These are phyloP conservation scores for Tuber brumale DNA, from an alignment of 495 filamentous ascomycete species.

Conservation along the genomic window DNA sequence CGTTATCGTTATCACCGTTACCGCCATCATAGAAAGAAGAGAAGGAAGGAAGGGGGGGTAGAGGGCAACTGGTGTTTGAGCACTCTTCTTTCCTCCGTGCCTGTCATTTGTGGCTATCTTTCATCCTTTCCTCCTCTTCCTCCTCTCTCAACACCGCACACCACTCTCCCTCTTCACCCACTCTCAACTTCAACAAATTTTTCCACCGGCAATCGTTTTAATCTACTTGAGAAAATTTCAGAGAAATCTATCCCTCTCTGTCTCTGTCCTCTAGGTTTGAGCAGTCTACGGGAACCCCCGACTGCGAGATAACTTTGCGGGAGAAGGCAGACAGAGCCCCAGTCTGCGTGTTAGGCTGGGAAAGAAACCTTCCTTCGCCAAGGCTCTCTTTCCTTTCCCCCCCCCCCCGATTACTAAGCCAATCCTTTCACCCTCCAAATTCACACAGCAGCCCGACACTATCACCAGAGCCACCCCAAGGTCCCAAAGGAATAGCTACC, in stretches of 20 bases:
- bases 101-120: background rate
- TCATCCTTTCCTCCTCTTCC: background rate
- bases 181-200: background rate
- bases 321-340: background rate
- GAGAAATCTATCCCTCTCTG: background rate
- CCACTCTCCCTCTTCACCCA: background rate
- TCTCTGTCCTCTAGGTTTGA: background rate
- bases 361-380: background rate
- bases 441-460: constrained; percentile 33
- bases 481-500: constrained; percentile 35
- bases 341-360: background rate
- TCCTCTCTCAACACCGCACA: background rate
- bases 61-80: background rate
- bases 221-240: background rate
- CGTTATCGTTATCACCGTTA: background rate
- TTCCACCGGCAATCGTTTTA: background rate
- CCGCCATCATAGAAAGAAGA: background rate
- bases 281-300: background rate
- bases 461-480: constrained; percentile 38
- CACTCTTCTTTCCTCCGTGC: background rate
- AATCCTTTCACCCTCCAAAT: constrained; percentile 38
- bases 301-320: background rate
- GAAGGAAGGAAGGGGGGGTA: background rate
- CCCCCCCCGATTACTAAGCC: background rate
- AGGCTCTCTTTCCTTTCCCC: background rate